Evolutionary conservation across 140 eudicot genomes (phyloP).

Genomic region (Bidens hawaiensis): DNA sequence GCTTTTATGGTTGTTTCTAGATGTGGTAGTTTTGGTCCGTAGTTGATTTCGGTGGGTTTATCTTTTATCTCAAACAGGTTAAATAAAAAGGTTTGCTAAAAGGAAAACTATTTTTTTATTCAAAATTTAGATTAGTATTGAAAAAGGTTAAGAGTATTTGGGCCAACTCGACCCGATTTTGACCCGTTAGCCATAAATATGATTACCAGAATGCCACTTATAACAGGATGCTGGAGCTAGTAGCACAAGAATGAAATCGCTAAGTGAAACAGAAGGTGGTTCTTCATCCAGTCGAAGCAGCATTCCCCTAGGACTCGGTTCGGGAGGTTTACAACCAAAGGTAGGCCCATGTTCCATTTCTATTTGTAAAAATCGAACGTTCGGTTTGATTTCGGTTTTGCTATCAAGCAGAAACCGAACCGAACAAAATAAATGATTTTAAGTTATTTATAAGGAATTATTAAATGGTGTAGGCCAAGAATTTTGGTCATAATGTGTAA

Average conservation of each 20-base stretch:
- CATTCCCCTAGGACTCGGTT: constrained; percentile 65
- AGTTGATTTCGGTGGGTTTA: neutral
- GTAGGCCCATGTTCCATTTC: constrained; percentile 24
- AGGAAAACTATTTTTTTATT: neutral
- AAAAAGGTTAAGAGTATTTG: neutral
- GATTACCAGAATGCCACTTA: neutral
- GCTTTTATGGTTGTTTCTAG: constrained; percentile 17
- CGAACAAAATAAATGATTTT: too few species aligned
- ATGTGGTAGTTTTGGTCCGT: neutral
- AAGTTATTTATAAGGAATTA: too few species aligned
- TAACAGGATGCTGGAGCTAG: constrained; percentile 28
- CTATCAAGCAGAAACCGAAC: too few species aligned
- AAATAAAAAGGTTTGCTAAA: neutral
- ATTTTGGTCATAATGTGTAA: too few species aligned
- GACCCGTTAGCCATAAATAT: neutral
- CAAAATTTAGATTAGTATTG: neutral
- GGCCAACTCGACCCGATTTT: neutral
- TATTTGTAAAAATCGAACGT: neutral
- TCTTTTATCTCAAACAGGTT: neutral
- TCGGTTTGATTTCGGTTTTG: too few species aligned
- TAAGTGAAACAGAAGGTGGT: constrained; percentile 28
- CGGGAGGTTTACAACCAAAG: constrained; percentile 60
- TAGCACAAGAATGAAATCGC: constrained; percentile 14
- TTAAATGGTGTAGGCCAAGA: too few species aligned
- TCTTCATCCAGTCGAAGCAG: constrained; percentile 28